A percentile compares a stretch with the other conserved stretches of the same genome.
Conservation (phyloP, 192 early-diverging fungal species). For the Mortierella claussenii region DNA sequence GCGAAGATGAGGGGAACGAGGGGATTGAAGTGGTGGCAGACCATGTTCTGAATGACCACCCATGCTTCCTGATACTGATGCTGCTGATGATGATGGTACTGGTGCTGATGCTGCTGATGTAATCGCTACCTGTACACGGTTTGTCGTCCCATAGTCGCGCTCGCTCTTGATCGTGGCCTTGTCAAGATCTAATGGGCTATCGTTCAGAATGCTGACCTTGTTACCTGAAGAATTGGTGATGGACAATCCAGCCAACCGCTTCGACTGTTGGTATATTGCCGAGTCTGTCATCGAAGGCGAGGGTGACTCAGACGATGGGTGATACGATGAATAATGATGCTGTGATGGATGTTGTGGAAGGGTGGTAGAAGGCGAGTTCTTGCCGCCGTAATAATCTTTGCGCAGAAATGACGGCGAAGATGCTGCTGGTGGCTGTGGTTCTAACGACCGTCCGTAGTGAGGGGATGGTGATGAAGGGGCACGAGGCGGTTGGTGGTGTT, state of each 20-base stretch:
- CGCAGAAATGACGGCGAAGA: conserved; percentile 16
- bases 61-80: too few species aligned
- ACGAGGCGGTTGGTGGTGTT: neutral
- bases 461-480: neutral
- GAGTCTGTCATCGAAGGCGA: conserved; percentile 24
- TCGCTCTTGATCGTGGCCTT: conserved; percentile 11
- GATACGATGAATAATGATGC: neutral
- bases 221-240: conserved; percentile 51
- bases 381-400: conserved; percentile 22
- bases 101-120: neutral
- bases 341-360: neutral
- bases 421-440: conserved; percentile 4
- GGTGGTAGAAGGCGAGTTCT: neutral
- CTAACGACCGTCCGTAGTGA: neutral
- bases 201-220: conserved; percentile 51
- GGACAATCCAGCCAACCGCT: conserved; percentile 47
- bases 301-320: neutral
- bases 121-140: neutral
- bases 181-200: conserved; percentile 25
- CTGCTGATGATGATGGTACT: conserved; percentile 1
- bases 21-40: conserved; percentile 30
- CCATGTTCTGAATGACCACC: conserved; percentile 17
- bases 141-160: neutral
- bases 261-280: conserved; percentile 46
- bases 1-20: conserved; percentile 35